Percentiles rank a stretch among this genome's conserved stretches.
Conservation (phyloP, 371 early-diverging fungal genomes). For the Mortierella sp. region DNA sequence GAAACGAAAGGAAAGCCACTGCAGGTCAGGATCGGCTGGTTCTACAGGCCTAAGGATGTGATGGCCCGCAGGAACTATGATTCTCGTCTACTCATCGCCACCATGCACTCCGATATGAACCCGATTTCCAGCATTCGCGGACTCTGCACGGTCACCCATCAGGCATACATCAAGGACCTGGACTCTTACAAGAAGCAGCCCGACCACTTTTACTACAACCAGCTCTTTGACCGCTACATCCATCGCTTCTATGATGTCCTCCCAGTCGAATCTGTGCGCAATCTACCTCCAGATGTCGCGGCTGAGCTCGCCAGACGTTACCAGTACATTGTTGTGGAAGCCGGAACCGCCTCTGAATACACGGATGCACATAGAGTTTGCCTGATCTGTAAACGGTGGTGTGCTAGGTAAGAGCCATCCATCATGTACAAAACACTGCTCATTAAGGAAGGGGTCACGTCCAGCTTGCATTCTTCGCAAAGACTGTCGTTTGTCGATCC, state of each 20-base stretch:
- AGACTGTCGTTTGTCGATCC: too few species aligned
- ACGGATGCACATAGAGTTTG: slow-evolving; percentile 79
- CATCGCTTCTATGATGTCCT: slow-evolving; percentile 89
- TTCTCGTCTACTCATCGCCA: slow-evolving; percentile 81
- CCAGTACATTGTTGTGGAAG: slow-evolving; percentile 86
- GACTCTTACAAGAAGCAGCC: slow-evolving; percentile 66
- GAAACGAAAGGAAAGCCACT: slow-evolving; percentile 60
- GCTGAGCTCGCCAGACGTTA: slow-evolving; percentile 74
- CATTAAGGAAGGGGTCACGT: too few species aligned
- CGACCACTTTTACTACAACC: slow-evolving; percentile 86
- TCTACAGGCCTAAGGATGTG: slow-evolving; percentile 85
- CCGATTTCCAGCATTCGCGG: slow-evolving; percentile 86
- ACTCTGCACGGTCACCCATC: slow-evolving; percentile 81
- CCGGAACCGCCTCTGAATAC: slow-evolving; percentile 80
- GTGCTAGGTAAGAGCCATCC: slow-evolving; percentile 64
- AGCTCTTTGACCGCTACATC: slow-evolving; percentile 90
- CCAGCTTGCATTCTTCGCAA: too few species aligned
- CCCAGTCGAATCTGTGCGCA: slow-evolving; percentile 80
- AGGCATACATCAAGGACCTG: slow-evolving; percentile 71
- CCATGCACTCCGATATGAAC: slow-evolving; percentile 90
- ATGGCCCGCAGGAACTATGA: slow-evolving; percentile 75
- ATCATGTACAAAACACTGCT: too few species aligned
- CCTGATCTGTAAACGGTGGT: slow-evolving; percentile 82
- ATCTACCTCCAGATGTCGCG: slow-evolving; percentile 79
- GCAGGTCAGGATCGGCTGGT: slow-evolving; percentile 83